Percentiles rank a stretch among this genome's conserved stretches.
These are phyloP conservation scores for Trichoderma sp. DNA, from an alignment of 2,329 filamentous ascomycete species.

Conservation along the genomic window DNA sequence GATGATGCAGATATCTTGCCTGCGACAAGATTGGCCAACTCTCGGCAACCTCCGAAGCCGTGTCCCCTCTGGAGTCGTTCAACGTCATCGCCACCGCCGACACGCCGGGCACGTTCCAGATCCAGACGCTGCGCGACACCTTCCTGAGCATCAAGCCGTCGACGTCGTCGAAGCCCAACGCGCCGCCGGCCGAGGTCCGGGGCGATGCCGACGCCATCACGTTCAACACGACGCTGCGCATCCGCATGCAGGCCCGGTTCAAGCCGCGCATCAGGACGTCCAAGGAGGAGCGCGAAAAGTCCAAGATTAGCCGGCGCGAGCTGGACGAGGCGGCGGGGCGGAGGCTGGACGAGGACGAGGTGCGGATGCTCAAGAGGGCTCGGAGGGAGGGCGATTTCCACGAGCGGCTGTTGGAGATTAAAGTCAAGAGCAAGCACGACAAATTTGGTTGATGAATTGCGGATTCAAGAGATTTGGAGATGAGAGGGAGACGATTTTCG, in stretches of 20 bases:
- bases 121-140: conserved; percentile 72
- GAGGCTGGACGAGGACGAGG: conserved; percentile 79
- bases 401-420: conserved; percentile 80
- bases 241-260: conserved; percentile 94
- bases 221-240: conserved; percentile 71
- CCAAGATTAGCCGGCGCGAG: conserved; percentile 85
- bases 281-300: conserved; percentile 79
- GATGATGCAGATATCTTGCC: conserved; percentile 69
- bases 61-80: conserved; percentile 83
- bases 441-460: conserved; percentile 58
- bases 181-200: conserved; percentile 63
- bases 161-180: conserved; percentile 51
- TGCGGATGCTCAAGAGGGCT: conserved; percentile 78
- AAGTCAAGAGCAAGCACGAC: conserved; percentile 91
- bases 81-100: conserved; percentile 64
- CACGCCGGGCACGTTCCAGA: conserved; percentile 69
- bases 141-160: conserved; percentile 66
- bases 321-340: conserved; percentile 80
- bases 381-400: conserved; percentile 87
- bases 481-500: neutral
- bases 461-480: neutral
- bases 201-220: conserved; percentile 71
- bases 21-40: conserved; percentile 83
- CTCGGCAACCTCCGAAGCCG: conserved; percentile 75
- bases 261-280: conserved; percentile 79